A percentile compares a stretch with the other conserved stretches of the same genome.
These are phyloP conservation scores for Arbutus unedo DNA, from an alignment of 148 eudicot genomes.

Conservation along the genomic window DNA sequence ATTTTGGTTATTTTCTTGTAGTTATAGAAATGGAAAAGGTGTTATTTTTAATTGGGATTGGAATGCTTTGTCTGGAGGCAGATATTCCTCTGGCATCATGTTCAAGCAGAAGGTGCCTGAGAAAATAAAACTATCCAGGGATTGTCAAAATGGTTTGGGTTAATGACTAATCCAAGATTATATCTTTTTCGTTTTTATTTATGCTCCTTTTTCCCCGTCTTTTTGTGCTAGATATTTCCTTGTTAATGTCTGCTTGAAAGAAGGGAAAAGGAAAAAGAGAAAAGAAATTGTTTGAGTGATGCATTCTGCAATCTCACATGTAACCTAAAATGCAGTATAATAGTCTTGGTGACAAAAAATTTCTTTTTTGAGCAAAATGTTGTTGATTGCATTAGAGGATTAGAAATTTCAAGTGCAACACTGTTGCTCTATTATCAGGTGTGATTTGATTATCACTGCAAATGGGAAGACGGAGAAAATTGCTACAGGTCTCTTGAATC, in stretches of 20 bases:
- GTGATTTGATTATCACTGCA: conserved; percentile 76
- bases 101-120: not conserved
- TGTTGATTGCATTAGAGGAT: not conserved
- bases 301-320: not conserved
- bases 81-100: conserved; percentile 6
- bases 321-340: not conserved
- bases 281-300: not conserved
- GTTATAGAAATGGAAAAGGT: not conserved
- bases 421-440: conserved; percentile 48
- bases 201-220: not conserved
- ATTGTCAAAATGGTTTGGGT: not conserved
- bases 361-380: not conserved
- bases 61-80: not conserved
- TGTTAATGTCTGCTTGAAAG: not conserved
- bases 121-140: not conserved
- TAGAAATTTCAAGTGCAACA: not conserved
- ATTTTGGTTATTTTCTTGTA: not conserved
- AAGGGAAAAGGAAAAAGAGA: not conserved
- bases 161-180: not conserved
- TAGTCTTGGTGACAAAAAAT: not conserved
- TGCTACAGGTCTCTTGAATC: conserved; percentile 87
- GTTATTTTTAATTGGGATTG: conserved; percentile 10
- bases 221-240: not conserved
- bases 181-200: not conserved
- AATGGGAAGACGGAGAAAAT: conserved; percentile 85